These are phyloP conservation scores for Graphilbum sp. DNA, from an alignment of 2,329 filamentous ascomycete genomes.

Conservation along the genomic window DNA sequence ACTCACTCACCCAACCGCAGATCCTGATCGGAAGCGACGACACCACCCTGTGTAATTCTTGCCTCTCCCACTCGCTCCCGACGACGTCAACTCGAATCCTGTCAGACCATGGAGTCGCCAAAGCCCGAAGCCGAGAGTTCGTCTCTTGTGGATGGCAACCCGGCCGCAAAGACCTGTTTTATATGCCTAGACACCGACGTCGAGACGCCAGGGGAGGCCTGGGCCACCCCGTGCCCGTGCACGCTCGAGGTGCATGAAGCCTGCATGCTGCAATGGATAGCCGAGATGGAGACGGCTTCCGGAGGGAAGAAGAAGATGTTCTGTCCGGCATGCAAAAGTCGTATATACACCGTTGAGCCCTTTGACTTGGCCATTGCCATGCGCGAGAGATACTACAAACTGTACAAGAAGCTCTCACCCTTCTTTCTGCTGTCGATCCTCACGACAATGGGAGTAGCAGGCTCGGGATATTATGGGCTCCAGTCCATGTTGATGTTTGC, in stretches of 20 bases:
- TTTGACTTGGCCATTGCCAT: slow-evolving; percentile 55
- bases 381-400: slow-evolving; percentile 39
- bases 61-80: too few species aligned
- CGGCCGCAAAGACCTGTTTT: slow-evolving; percentile 27
- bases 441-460: slow-evolving; percentile 31
- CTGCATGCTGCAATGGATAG: slow-evolving; percentile 82
- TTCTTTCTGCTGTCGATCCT: slow-evolving; percentile 49
- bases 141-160: neutral
- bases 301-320: slow-evolving; percentile 46
- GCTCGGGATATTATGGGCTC: slow-evolving; percentile 36
- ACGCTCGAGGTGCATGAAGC: slow-evolving; percentile 80
- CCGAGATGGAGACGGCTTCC: slow-evolving; percentile 61
- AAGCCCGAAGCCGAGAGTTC: too few species aligned
- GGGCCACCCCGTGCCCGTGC: slow-evolving; percentile 84
- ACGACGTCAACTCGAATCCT: too few species aligned
- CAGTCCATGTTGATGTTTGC: slow-evolving; percentile 34
- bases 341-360: slow-evolving; percentile 61
- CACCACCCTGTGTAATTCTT: too few species aligned
- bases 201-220: slow-evolving; percentile 33
- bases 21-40: too few species aligned
- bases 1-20: too few species aligned
- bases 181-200: slow-evolving; percentile 44
- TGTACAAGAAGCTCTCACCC: slow-evolving; percentile 37
- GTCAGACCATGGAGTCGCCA: too few species aligned
- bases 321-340: slow-evolving; percentile 80